Percentiles rank a stretch among this genome's conserved stretches.
phyloP scores from a whole-genome alignment of 345 rosid genomes.

The Melaleuca alternifolia region DNA sequence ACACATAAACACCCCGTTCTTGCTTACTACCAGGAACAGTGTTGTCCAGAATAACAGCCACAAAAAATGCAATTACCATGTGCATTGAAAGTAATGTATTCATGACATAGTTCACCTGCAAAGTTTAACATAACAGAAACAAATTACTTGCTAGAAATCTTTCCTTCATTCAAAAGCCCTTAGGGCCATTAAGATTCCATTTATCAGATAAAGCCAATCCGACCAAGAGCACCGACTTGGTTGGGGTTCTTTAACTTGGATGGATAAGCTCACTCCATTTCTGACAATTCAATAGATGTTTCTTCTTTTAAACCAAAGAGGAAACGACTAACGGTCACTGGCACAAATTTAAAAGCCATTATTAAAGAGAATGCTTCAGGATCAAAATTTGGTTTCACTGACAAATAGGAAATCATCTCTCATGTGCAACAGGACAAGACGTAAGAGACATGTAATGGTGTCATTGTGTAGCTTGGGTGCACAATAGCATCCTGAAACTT shows the following conservation, averaged over 20 bases:
- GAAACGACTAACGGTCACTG: neutral
- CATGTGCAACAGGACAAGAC: neutral
- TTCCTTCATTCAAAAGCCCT: neutral
- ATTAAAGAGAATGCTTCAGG: neutral
- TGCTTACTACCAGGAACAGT: slow-evolving; percentile 86
- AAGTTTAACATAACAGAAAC: neutral
- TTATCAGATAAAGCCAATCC: neutral
- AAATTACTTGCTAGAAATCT: neutral
- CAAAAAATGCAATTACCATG: slow-evolving; percentile 86
- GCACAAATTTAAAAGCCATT: neutral
- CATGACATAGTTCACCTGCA: slow-evolving; percentile 82
- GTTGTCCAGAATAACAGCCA: slow-evolving; percentile 82
- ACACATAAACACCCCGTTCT: slow-evolving; percentile 87
- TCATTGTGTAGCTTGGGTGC: neutral
- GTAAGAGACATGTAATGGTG: neutral
- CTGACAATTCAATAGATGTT: neutral
- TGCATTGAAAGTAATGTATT: slow-evolving; percentile 71
- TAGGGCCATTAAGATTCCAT: neutral
- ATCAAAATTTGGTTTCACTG: neutral
- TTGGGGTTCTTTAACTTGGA: neutral
- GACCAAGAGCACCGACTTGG: neutral
- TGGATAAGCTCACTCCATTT: neutral
- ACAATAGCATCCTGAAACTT: neutral
- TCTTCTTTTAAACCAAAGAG: neutral
- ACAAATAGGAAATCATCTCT: neutral